Base-by-base conservation (phyloP, 495 filamentous ascomycete species). In the Ramalina intermedia region DNA sequence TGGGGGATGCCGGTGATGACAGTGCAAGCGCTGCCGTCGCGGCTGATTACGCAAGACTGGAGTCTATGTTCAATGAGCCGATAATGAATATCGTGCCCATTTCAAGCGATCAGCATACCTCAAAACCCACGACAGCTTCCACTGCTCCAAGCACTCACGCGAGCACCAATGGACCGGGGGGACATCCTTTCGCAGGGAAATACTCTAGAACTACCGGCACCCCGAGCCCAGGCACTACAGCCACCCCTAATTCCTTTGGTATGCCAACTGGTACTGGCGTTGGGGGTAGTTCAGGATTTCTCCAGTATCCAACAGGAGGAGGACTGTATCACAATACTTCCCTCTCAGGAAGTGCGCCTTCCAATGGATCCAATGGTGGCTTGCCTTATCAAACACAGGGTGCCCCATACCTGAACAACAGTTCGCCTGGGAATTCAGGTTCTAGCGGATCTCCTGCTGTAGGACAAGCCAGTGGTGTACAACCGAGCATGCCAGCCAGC, bases 341-440 rank as follows among this genome's bases (percentile, higher is more conserved):
- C 1, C 24, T 27, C 14, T 46, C 51, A 4, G 51, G 51, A 17
- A 50, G 40, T 36, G 47, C 47, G 37, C 43, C 43, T 8, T 45
- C 42, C 9, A 37, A 37, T 37, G 42, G 16, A 24, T 29, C 20
- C 29, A 42, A n/a, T 14, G 21, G 36, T 18, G 37, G 18, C 18
- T 41, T 27, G 9, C 46, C 51, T 11, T 53, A 49, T 36, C 51
- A 46, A 26, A 49, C 37, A 33, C 35, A 48, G 2, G 51, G 51
- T 24, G 51, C 47, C 7, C 51, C 51, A 9, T 54, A 54, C 40
- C 51, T 49, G 26, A 54, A 54, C 27, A 35, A 29, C 46, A 50
- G 46, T 11, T 46, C 47, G 35, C 39, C 26, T 33, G 20, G 12
- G 37, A 36, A 27, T 23, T 29, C 12, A 18, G 43, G 49, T 26